A percentile compares a stretch with the other conserved stretches of the same genome.
phyloP scores from a whole-genome alignment of 805 yeast species.

The Spathaspora gorwiae region DNA sequence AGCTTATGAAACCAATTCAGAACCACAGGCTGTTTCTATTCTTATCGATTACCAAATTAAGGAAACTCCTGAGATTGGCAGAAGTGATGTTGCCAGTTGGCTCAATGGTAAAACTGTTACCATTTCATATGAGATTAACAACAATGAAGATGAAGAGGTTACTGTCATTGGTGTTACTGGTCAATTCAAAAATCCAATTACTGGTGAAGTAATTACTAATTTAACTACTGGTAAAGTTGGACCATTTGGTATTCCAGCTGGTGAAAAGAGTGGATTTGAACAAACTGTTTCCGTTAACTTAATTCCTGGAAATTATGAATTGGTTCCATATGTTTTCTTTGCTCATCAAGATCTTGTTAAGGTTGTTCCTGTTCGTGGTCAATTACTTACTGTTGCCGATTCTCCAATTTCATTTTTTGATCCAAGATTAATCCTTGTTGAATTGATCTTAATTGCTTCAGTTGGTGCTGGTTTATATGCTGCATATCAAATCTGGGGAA shows the following conservation, averaged over 20 bases:
- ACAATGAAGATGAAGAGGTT: slow-evolving; percentile 52
- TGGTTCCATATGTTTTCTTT: slow-evolving; percentile 58
- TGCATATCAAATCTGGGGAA: slow-evolving; percentile 41
- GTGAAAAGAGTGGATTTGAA: slow-evolving; percentile 44
- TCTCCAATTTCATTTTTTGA: slow-evolving; percentile 64
- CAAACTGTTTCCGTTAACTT: slow-evolving; percentile 61
- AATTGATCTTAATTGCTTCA: slow-evolving; percentile 46
- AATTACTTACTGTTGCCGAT: slow-evolving; percentile 56
- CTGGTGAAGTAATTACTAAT: slow-evolving; percentile 51
- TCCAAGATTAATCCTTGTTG: slow-evolving; percentile 66
- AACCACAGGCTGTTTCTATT: slow-evolving; percentile 16
- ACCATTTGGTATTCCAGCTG: slow-evolving; percentile 50
- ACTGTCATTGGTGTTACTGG: slow-evolving; percentile 70
- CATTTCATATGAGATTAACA: slow-evolving; percentile 48
- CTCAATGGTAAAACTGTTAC: slow-evolving; percentile 50
- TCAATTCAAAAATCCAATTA: slow-evolving; percentile 49
- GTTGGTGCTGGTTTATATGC: slow-evolving; percentile 49
- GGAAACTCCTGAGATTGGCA: slow-evolving; percentile 37
- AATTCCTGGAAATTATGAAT: slow-evolving; percentile 50
- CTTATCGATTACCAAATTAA: slow-evolving; percentile 46
- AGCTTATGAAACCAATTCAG: slow-evolving; percentile 8
- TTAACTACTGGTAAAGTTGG: slow-evolving; percentile 63
- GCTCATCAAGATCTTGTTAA: slow-evolving; percentile 46
- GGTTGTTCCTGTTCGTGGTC: slow-evolving; percentile 54
- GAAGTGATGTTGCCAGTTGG: slow-evolving; percentile 39